These are phyloP conservation scores for Agapanthus africanus DNA, from an alignment of 106 monocot species.

Conservation along the genomic window DNA sequence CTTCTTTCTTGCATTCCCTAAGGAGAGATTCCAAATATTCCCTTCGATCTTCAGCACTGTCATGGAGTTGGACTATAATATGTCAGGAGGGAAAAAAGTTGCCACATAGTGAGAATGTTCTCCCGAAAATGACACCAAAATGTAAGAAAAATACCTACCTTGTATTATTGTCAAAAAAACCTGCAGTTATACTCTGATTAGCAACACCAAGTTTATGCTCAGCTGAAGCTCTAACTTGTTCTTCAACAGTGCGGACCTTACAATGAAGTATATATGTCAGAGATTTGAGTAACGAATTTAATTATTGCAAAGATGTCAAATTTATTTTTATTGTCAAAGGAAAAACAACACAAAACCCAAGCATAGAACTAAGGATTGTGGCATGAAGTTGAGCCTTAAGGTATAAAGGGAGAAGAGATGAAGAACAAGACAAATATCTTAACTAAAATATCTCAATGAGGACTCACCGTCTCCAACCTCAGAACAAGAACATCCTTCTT, in stretches of 20 bases:
- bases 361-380: not conserved
- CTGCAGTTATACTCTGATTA: constrained; percentile 99
- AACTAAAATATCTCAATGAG: not conserved
- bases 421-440: not conserved
- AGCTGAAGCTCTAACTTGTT: constrained; percentile 98
- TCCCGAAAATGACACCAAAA: not conserved
- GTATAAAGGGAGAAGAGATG: not conserved
- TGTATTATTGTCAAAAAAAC: constrained; percentile 98
- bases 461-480: constrained; percentile 81
- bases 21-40: constrained; percentile 97
- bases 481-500: constrained; percentile 97
- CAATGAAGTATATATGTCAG: too few species aligned
- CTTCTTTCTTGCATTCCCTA: constrained; percentile 97
- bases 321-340: not conserved
- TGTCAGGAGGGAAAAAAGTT: constrained; percentile 1
- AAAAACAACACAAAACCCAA: not conserved
- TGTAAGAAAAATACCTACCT: constrained; percentile 37
- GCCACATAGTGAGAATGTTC: not conserved
- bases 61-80: constrained; percentile 10
- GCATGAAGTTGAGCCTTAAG: too few species aligned
- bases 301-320: too few species aligned
- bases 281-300: too few species aligned
- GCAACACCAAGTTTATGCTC: constrained; percentile 99
- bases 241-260: constrained; percentile 93
- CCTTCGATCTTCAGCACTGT: constrained; percentile 97